Percentiles rank a stretch among this genome's conserved stretches.
Evolutionary conservation across 148 eudicot species (phyloP).

Genomic region (Chenopodium formosanum): DNA sequence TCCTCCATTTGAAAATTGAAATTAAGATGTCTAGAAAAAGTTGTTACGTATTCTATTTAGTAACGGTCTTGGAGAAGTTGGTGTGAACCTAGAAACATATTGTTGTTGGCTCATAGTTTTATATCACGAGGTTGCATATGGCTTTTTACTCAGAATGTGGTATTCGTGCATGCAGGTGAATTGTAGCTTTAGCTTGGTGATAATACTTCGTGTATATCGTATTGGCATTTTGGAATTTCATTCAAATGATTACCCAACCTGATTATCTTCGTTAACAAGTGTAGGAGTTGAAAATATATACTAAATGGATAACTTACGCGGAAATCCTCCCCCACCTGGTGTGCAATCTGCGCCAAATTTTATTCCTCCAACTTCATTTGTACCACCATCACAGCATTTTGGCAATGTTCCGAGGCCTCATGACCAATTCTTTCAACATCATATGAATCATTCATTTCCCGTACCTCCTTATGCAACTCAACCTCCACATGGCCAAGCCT

Average conservation of each 20-base stretch:
- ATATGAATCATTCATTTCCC: conserved; percentile 34
- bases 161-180: not conserved
- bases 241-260: not conserved
- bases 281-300: not conserved
- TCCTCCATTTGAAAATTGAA: no score
- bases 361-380: conserved; percentile 16
- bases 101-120: not conserved
- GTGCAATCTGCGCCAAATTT: conserved; percentile 42
- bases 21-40: no score
- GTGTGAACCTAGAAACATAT: not conserved
- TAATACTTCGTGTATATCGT: not conserved
- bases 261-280: not conserved
- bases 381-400: conserved; percentile 38
- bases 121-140: not conserved
- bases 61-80: no score
- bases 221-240: not conserved
- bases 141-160: not conserved
- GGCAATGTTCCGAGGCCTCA: conserved; percentile 33
- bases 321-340: conserved; percentile 78
- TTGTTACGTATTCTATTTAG: no score
- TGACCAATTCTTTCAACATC: conserved; percentile 36
- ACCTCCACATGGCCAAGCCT: conserved; percentile 33
- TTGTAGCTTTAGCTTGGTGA: not conserved
- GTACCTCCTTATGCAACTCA: conserved; percentile 31
- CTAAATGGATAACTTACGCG: conserved; percentile 49